Evolutionary conservation across 2,329 filamentous ascomycete genomes (phyloP).

Genomic region (Epichloe amarillans): DNA sequence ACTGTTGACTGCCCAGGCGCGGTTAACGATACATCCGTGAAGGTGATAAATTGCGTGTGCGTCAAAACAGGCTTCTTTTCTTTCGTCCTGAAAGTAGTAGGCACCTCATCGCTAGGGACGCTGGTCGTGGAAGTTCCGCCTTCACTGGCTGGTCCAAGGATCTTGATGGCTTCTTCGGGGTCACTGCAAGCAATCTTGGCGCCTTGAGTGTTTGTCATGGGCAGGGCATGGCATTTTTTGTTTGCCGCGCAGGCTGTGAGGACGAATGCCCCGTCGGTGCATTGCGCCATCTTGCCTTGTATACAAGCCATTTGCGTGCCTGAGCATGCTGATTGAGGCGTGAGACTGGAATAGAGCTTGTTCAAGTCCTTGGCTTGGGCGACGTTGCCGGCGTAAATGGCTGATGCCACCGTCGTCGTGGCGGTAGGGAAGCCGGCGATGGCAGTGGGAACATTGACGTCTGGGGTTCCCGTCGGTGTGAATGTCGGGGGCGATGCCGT

Average conservation of each 20-base stretch:
- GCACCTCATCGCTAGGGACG: background rate
- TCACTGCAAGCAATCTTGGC: constrained; percentile 36
- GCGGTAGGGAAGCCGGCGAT: constrained; percentile 21
- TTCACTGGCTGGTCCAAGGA: constrained; percentile 24
- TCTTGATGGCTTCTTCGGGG: constrained; percentile 22
- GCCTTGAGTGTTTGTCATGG: constrained; percentile 34
- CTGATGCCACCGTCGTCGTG: constrained; percentile 27
- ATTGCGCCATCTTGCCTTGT: constrained; percentile 33
- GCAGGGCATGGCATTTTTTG: constrained; percentile 38
- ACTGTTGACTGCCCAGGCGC: background rate
- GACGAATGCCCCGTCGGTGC: constrained; percentile 28
- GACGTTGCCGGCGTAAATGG: constrained; percentile 31
- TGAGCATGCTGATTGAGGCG: constrained; percentile 32
- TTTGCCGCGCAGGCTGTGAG: constrained; percentile 24
- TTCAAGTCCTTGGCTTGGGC: constrained; percentile 33
- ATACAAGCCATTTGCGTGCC: constrained; percentile 39
- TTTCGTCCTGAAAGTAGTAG: constrained; percentile 1
- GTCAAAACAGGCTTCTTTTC: background rate
- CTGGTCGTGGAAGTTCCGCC: constrained; percentile 3
- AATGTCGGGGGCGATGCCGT: constrained; percentile 2
- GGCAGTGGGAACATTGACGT: constrained; percentile 29
- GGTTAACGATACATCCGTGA: background rate
- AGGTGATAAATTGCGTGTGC: background rate
- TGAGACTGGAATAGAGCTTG: constrained; percentile 29
- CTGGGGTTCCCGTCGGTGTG: constrained; percentile 22